Base-by-base conservation (phyloP, 352 stramenopile genomes). In the Phytophthora rubi region DNA sequence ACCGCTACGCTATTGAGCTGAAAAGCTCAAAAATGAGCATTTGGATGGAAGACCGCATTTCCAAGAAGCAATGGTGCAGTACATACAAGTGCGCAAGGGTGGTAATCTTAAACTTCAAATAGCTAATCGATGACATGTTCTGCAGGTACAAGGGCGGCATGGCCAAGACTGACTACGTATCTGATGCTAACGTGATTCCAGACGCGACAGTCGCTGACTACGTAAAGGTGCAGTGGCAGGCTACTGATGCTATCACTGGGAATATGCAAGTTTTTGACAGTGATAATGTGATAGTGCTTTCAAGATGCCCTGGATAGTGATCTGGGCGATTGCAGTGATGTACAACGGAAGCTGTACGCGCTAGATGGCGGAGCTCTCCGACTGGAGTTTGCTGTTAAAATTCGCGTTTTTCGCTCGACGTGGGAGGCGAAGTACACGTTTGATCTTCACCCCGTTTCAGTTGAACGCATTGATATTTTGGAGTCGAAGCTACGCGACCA, bases 401-500 rank as follows among this genome's bases (percentile, higher is more conserved):
- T 62, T 30, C 39, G 56, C 6, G 28, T 54, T 53, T 16, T 62
- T 44, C 56, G 13, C 8, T 53, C 42, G 4, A 45, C 56, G 23
- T 28, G 42, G 47, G 12, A 21, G 23, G 56, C 44, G 18, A 23
- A 18, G 10, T 67, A 55, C 51, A 28, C 37, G 7, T 67, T 67
- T 10, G 35, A 67, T 7, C 45, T 67, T 8, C 0, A 53, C 15
- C 33, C 49, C 3, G 35, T 59, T 9, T 23, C 49, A 10, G 21
- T 66, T n/a, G 21, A 23, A 21, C n/a, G 59, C 30, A 66, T 66
- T 16, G 59, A 66, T 32, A 13, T 59, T 10, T 15, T 66, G 49
- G 59, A 66, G 21, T 58, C 59, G 16, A 58, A 55, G 49, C 6
- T 66, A 13, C n/a, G 37, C 15, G 59, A 66, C 23, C 45, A 58